phyloP scores from a whole-genome alignment of 2,329 filamentous ascomycete genomes.

The Annulohypoxylon truncatum region DNA sequence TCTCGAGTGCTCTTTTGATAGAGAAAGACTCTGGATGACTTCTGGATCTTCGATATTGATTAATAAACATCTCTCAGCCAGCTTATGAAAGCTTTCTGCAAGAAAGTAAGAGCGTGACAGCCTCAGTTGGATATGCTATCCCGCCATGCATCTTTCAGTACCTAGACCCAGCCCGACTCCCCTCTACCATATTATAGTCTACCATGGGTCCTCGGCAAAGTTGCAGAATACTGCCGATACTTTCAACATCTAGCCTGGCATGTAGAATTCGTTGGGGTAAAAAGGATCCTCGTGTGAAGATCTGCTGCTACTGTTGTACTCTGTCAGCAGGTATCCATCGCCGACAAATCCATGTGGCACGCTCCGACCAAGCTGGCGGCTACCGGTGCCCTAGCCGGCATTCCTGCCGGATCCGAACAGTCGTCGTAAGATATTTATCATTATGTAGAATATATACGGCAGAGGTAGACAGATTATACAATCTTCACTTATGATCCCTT shows the following conservation, averaged over 20 bases:
- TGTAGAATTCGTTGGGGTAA: constrained; percentile 1
- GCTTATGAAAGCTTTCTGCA: constrained; percentile 7
- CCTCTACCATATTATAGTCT: constrained; percentile 4
- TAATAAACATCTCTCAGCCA: constrained; percentile 11
- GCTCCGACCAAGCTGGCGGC: constrained; percentile 10
- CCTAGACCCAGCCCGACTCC: not conserved
- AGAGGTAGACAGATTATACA: not conserved
- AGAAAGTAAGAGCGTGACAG: constrained; percentile 10
- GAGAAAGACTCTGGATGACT: constrained; percentile 7
- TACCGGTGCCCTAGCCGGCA: constrained; percentile 20
- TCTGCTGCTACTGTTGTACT: constrained; percentile 35
- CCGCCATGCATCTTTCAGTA: constrained; percentile 9
- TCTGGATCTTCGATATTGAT: constrained; percentile 13
- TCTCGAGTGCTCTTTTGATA: not conserved
- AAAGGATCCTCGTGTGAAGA: constrained; percentile 1
- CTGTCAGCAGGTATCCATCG: constrained; percentile 11
- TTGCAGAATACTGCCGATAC: constrained; percentile 3
- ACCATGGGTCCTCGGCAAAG: constrained; percentile 24
- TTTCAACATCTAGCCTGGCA: constrained; percentile 6
- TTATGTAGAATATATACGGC: constrained; percentile 30
- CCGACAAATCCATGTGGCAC: constrained; percentile 24
- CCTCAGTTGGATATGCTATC: constrained; percentile 2
- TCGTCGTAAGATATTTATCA: constrained; percentile 27
- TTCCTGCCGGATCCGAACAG: constrained; percentile 22
- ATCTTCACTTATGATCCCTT: not conserved